These are phyloP conservation scores for Citrus sinensis DNA, from an alignment of 345 rosid genomes.

Conservation along the genomic window DVS_A1.0 CM039164.1:27242501-27243000, in stretches of 20 bases:
- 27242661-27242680: constrained; percentile 89
- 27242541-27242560: not conserved
- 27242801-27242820: constrained; percentile 73
- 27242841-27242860: constrained; percentile 96
- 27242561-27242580: not conserved
- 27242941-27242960: constrained; percentile 98
- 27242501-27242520: not conserved
- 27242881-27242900: constrained; percentile 90
- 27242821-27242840: constrained; percentile 99
- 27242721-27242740: constrained; percentile 76
- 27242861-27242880: constrained; percentile 86
- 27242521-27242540: constrained; percentile 1
- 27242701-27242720: constrained; percentile 71
- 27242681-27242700: constrained; percentile 92
- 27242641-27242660: constrained; percentile 98
- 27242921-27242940: constrained; percentile 96
- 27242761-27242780: constrained; percentile 79
- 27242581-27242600: constrained; percentile 66
- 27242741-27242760: constrained; percentile 86
- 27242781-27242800: constrained; percentile 87
- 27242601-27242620: constrained; percentile 70
- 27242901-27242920: constrained; percentile 95
- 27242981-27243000: constrained; percentile 65
- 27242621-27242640: constrained; percentile 67
- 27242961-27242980: constrained; percentile 76